Conservation (phyloP, 495 filamentous ascomycete species). For the Podospora comata region DNA sequence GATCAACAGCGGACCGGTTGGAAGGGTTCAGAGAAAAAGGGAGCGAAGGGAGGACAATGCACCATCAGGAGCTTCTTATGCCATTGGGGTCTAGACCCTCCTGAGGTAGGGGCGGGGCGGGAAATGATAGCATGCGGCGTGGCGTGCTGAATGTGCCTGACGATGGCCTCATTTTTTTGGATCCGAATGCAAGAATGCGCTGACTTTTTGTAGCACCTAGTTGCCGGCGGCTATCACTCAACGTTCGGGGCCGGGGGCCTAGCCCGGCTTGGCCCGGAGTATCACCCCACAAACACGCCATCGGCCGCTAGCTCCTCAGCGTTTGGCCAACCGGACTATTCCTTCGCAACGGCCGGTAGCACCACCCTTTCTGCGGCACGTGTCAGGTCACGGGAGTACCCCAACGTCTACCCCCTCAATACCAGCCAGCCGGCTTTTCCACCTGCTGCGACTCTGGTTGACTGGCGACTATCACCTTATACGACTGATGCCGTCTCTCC, state of each 20-base stretch:
- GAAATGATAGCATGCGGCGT: constrained; percentile 5
- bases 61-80: constrained; percentile 2
- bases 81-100: not conserved
- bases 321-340: constrained; percentile 6
- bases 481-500: constrained; percentile 10
- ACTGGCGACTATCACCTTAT: constrained; percentile 4
- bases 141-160: constrained; percentile 1
- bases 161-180: constrained; percentile 5
- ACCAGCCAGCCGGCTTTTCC: constrained; percentile 12
- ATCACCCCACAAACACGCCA: constrained; percentile 10
- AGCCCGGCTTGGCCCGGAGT: constrained; percentile 10
- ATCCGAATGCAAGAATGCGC: constrained; percentile 8
- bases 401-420: not conserved
- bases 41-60: not conserved
- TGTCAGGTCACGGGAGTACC: not conserved
- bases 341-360: not conserved
- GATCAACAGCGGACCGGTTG: not conserved
- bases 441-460: constrained; percentile 1
- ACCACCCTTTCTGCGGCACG: not conserved
- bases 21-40: not conserved
- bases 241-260: constrained; percentile 5
- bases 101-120: not conserved
- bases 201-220: constrained; percentile 16
- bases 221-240: not conserved
- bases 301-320: not conserved